Base-by-base conservation (phyloP, 2,329 filamentous ascomycete genomes). In the Paracorniculantispora psalliotae region DNA sequence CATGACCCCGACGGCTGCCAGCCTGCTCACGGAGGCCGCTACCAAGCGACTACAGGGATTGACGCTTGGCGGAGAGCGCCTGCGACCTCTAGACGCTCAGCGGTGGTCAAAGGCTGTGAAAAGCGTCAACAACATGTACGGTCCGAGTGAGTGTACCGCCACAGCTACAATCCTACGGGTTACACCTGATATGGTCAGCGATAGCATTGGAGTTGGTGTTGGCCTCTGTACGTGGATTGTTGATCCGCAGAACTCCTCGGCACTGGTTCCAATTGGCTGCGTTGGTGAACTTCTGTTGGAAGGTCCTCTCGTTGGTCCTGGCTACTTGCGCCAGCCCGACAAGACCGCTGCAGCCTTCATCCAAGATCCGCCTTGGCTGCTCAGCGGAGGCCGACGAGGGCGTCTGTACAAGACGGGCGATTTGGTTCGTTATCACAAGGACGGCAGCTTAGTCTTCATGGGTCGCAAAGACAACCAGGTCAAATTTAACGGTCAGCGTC, bases 381-480 rank as follows among this genome's bases (percentile, higher is more conserved):
- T 25, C 12, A n/a, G 26, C 13, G 7, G 35, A 5, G 23, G 49
- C 10, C 28, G 59, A 21, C 25, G 47, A 2, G 61, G 62, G 28
- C 54, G 65, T 26, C 51, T 67, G 8, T 67, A 66, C 52, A 63
- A 62, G 39, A 66, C 65, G 6, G 65, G 65, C 3, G 66, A 67
- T 44, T 59, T 67, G 51, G 64, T 41, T 37, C 54, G 61, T 21
- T 71, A 73, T 44, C 64, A 71, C 47, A 46, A 57, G 0, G 70
- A 78, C 61, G 74, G 75, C 19, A 63, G 62, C 10, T 65, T 80
- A 23, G 62, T 69, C 1, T 79, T 73, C 56, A 64, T 80, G 53
- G 79, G 80, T 50, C 72, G 82, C 43, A 81, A 80, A 63, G 81
- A 84, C 64, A 74, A 73, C 1, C 81, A 84, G 66, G 75, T 84